Percentiles rank a stretch among this genome's conserved stretches.
These are phyloP conservation scores for Metschnikowia baotianmanensis DNA, from an alignment of 805 yeast genomes.

Conservation along the genomic window DNA sequence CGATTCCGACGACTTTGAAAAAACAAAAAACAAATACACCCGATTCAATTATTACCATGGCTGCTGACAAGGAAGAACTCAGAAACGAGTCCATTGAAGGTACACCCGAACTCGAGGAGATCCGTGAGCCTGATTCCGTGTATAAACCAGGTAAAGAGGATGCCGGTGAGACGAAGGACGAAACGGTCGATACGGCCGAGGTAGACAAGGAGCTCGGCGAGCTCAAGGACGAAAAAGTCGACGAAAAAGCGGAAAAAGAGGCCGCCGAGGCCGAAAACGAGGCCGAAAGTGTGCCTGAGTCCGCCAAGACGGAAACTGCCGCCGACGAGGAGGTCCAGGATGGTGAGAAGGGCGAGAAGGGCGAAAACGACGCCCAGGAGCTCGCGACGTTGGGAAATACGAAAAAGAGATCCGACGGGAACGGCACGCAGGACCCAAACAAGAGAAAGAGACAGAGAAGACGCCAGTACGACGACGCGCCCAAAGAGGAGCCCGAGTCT, in stretches of 20 bases:
- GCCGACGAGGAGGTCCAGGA: neutral
- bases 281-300: neutral
- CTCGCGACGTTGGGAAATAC: slow-evolving; percentile 1
- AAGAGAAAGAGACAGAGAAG: slow-evolving; percentile 52
- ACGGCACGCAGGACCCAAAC: slow-evolving; percentile 16
- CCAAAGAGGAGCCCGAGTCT: slow-evolving; percentile 47
- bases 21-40: too few relatives aligned
- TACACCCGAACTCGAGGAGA: slow-evolving; percentile 6
- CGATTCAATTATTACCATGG: neutral
- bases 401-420: slow-evolving; percentile 4
- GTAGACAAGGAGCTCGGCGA: slow-evolving; percentile 8
- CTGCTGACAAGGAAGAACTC: slow-evolving; percentile 2
- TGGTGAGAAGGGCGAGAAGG: neutral
- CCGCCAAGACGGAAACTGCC: neutral
- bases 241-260: slow-evolving; percentile 7
- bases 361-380: slow-evolving; percentile 5
- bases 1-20: too few relatives aligned
- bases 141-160: slow-evolving; percentile 4
- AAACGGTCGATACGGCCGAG: slow-evolving; percentile 16
- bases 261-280: slow-evolving; percentile 4
- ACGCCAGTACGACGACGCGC: slow-evolving; percentile 59
- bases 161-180: slow-evolving; percentile 18
- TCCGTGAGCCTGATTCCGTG: slow-evolving; percentile 4
- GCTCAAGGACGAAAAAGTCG: slow-evolving; percentile 15
- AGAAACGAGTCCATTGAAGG: slow-evolving; percentile 4